Conservation (phyloP, 805 yeast genomes). For the Kluyveromyces dobzhanskii region DNA sequence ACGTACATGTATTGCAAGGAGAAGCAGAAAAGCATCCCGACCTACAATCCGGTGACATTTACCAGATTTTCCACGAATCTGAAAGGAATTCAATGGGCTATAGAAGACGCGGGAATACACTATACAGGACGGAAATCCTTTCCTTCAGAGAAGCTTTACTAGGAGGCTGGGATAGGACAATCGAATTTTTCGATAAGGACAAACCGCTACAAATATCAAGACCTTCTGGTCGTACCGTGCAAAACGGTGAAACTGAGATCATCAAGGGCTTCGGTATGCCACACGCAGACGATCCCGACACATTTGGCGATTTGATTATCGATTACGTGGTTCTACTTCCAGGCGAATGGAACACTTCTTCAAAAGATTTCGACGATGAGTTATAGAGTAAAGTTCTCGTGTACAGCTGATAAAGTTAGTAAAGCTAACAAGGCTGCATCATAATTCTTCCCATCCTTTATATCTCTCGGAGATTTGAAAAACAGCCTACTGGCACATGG, state of each 20-base stretch:
- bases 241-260: constrained; percentile 64
- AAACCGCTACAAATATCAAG: constrained; percentile 42
- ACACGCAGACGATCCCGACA: constrained; percentile 34
- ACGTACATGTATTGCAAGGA: constrained; percentile 51
- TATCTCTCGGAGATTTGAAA: too few species aligned
- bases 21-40: constrained; percentile 85
- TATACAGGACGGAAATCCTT: constrained; percentile 76
- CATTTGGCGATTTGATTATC: constrained; percentile 45
- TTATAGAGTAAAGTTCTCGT: too few species aligned
- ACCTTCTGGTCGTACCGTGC: constrained; percentile 41
- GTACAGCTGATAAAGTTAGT: too few species aligned
- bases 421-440: too few species aligned
- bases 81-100: constrained; percentile 59
- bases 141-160: constrained; percentile 58
- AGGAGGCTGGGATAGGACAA: constrained; percentile 75
- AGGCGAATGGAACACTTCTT: constrained; percentile 6
- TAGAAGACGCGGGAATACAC: constrained; percentile 63
- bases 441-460: too few species aligned
- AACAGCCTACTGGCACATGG: constrained; percentile 7
- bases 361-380: constrained; percentile 6
- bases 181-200: constrained; percentile 59
- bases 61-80: constrained; percentile 52
- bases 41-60: constrained; percentile 70
- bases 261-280: constrained; percentile 87
- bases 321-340: constrained; percentile 44